These are phyloP conservation scores for Orychophragmus violaceus DNA, from an alignment of 345 rosid genomes.

Conservation along the genomic window DNA sequence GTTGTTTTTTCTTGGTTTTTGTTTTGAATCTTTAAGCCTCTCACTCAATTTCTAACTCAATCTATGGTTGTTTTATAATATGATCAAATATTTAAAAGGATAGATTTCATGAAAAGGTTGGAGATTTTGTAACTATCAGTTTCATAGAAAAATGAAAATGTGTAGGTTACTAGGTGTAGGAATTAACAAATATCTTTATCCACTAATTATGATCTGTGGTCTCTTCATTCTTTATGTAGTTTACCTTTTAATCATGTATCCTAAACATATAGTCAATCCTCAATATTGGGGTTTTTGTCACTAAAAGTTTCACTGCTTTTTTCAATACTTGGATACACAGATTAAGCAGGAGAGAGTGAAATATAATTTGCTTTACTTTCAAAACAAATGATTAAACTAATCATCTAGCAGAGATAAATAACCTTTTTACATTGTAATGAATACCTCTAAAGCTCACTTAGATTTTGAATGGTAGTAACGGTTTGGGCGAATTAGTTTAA, in stretches of 20 bases:
- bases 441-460: constrained; percentile 25
- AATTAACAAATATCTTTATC: constrained; percentile 7
- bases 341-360: neutral
- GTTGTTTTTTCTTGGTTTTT: neutral
- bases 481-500: too few species aligned
- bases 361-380: constrained; percentile 16
- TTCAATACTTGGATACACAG: neutral
- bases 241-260: neutral
- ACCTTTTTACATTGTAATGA: constrained; percentile 14
- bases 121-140: neutral
- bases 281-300: neutral
- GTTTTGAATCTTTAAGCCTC: neutral
- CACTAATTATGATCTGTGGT: neutral
- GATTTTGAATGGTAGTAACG: too few species aligned
- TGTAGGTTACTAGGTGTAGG: neutral
- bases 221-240: neutral
- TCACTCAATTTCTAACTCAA: neutral
- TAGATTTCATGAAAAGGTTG: neutral
- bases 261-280: constrained; percentile 1
- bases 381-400: constrained; percentile 9
- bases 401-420: neutral
- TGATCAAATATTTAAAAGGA: neutral
- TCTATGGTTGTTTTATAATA: neutral
- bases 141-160: neutral
- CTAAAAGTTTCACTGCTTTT: neutral